Conservation (phyloP, 1,284 basidiomycete genomes). For the Sphaerobolus stellatus region DNA sequence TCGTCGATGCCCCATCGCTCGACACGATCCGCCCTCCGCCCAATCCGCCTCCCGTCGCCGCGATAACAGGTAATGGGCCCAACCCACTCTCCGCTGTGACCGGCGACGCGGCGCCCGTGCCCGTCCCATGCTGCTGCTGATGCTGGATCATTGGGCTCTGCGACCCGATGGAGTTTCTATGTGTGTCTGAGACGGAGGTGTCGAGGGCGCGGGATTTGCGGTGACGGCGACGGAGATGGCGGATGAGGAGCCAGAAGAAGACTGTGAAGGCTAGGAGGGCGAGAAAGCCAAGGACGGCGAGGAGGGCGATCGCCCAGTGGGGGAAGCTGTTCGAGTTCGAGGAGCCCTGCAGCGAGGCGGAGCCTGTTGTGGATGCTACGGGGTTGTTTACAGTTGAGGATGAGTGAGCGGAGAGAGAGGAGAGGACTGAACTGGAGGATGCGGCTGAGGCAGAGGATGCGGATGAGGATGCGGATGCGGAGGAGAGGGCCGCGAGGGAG, state of each 20-base stretch:
- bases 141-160: slow-evolving; percentile 78
- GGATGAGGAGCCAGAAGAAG: slow-evolving; percentile 68
- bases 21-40: too few species aligned
- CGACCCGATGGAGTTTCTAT: slow-evolving; percentile 72
- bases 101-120: slow-evolving; percentile 30
- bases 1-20: slow-evolving; percentile 64
- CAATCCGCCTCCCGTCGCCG: slow-evolving; percentile 37
- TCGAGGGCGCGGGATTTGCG: too few species aligned
- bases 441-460: slow-evolving; percentile 30
- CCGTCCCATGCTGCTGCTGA: slow-evolving; percentile 37
- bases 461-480: slow-evolving; percentile 37
- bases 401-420: slow-evolving; percentile 1
- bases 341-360: slow-evolving; percentile 49
- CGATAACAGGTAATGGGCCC: slow-evolving; percentile 2
- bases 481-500: slow-evolving; percentile 23
- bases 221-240: slow-evolving; percentile 58
- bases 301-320: slow-evolving; percentile 85
- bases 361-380: slow-evolving; percentile 20
- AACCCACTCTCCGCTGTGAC: neutral
- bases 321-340: slow-evolving; percentile 52
- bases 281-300: slow-evolving; percentile 77
- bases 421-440: neutral
- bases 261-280: slow-evolving; percentile 68
- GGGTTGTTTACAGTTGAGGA: slow-evolving; percentile 1
- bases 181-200: too few species aligned